Evolutionary conservation across 2,329 filamentous ascomycete species (phyloP), one percentile per base, ranked within the genome.

Genomic region (Lachnellula subtilissima): DNA sequence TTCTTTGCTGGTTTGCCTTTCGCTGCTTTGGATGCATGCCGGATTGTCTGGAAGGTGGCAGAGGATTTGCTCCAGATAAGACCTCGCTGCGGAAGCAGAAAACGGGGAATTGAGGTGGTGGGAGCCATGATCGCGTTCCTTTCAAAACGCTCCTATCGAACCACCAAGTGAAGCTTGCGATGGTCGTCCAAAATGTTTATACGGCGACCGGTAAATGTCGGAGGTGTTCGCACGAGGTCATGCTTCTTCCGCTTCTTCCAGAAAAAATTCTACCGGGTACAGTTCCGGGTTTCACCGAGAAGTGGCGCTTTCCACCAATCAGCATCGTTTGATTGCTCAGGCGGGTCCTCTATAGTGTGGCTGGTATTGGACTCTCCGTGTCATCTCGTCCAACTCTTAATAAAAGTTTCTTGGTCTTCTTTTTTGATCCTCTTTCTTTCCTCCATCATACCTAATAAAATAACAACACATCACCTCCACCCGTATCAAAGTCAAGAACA

Each of bases 61-160:
- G 46, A 64, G 64, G 46, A 62, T 62, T 19, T 65, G 46, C 76
- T 77, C 82, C 83, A 85, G 65, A 84, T 74, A 32, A 76, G 73
- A 53, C 80, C 74, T 63, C 81, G 77, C 59, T 83, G 79, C 4
- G 86, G 86, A 42, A 89, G 78, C n/a, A 89, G 79, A 68, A 88
- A 88, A 48, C 80, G 79, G 32, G 85, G 85, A 59, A 88, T 87
- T 60, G 77, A 70, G 23, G 76, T 72, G n/a, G 76, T 72, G 39
- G 76, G 55, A 49, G 65, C 56, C 65, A 76, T 66, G 48, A 37
- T 57, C 56, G 17, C 28, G 23, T 45, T 36, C 12, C 11, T 11
- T 23, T 32, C 23, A 28, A 32, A 25, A 28, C 2, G 19, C 12
- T 8, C n/a, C 42, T 19, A 19, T 40, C 28, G 28, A 40, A 40